Base-by-base conservation (phyloP, 768 basidiomycete genomes). In the Boletellus ananiceps region DNA sequence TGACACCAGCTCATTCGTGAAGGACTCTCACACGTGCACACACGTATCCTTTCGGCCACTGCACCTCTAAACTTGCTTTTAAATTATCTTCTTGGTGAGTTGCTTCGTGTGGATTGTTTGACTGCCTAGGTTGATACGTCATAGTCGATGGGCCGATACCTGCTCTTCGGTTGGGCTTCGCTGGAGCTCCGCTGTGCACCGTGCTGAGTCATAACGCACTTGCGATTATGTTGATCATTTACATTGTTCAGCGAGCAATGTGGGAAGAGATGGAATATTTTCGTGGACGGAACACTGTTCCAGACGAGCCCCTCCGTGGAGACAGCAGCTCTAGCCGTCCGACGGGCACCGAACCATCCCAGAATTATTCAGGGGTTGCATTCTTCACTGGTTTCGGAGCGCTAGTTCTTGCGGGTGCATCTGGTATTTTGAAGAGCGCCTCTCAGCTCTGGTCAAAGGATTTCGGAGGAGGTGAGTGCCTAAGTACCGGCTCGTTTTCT, bases 381-480 rank as follows among this genome's bases (percentile, higher is more conserved):
- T 50, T 62, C 40, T 53, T 60, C 36, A 36, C 53, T 4, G 63
- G 50, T 29, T 18, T 65, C 14, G 51, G 53, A 14, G 21, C 41
- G 19, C 39, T 65, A 3, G 32, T 60, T 2, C 40, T 49, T 23
- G 49, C 61, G 8, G 63, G 63, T 14, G 7, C 54, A 29, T 51
- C 52, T 2, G 58, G 63, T 1, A 36, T 65, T 51, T 45, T 13
- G 2, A 57, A 65, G 50, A 63, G 40, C n/a, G 63, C 58, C 18
- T 57, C 62, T 23, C 58, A 65, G 35, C 49, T 65, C 15, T 64
- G 62, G 58, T 63, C 61, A n/a, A 65, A 63, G 42, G 63, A 63
- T 40, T 53, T 64, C 15, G 56, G 58, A 46, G 64, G 58, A 45
- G 55, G 63, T 31, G 31, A 57, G 59, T 47, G 18, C 29, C 36